Base-by-base conservation (phyloP, 352 stramenopile genomes). In the Pythium oligandrum region DNA sequence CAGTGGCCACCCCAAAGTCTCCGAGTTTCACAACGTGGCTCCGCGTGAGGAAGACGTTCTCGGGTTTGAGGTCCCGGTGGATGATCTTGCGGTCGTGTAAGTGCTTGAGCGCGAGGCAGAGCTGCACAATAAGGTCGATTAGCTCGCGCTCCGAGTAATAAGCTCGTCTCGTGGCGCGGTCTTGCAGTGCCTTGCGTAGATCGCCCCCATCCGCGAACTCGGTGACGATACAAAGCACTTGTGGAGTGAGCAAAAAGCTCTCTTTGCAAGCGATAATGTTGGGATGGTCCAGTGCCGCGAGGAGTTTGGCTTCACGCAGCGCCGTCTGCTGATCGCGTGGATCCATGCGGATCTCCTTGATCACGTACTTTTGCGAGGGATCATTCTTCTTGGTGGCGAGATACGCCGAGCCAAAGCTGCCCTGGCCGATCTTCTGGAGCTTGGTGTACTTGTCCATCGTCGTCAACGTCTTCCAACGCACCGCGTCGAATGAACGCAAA, bases 51-150 rank as follows among this genome's bases (percentile, higher is more conserved):
- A 96, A 95, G 54, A 95, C 73, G 57, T 95, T 96, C 44, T 88
- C 81, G 0, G 85, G 85, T 45, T 95, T 96, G 45, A 96, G 68
- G 55, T 96, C 86, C 4, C 86, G 75, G 53, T 96, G 86, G 11
- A 96, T 68, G 55, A 96, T 94, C 54, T 91, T 88, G 48, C 86
- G 70, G 59, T 87, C 73, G 51, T 89, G 75, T 31, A 96, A 60
- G 55, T 94, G 79, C 51, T 92, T 89, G 43, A 93, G 63, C 11
- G 82, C 78, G n/a, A 94, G 64, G 34, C 73, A 88, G 32, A 84
- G 58, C 59, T 91, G 73, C 12, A 88, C 69, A 32, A 92, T 83
- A 3, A 85, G 55, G 3, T 80, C 70, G 1, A 94, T 51, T 0
- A 85, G 46, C 12, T 78, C 70, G 34, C 60, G 53, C 32, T 88